Evolutionary conservation across 306 rosid species (phyloP).

Genomic region (Ammopiptanthus mongolicus): DNA sequence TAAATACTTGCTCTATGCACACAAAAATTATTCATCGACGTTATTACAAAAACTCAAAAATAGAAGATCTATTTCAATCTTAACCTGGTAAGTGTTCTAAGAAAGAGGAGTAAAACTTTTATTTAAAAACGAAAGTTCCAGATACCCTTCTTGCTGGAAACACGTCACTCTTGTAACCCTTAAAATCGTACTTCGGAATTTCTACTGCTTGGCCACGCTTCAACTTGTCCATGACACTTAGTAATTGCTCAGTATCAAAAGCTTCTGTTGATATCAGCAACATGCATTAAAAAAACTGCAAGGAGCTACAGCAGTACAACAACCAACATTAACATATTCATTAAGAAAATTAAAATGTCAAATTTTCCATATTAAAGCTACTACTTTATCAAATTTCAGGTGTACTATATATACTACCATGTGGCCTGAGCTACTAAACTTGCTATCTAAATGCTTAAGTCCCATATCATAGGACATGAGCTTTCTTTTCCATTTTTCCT

Average conservation of each 20-base stretch:
- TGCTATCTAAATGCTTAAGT: background rate
- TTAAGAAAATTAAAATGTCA: background rate
- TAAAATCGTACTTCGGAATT: conserved; percentile 93
- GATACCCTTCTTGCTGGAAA: conserved; percentile 90
- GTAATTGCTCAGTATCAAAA: conserved; percentile 74
- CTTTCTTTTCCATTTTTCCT: background rate
- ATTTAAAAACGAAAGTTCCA: background rate
- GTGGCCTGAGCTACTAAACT: background rate
- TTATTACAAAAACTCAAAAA: conserved; percentile 1
- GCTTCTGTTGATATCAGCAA: conserved; percentile 63
- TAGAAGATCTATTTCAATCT: conserved; percentile 4
- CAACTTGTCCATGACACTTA: conserved; percentile 76
- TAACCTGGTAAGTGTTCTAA: background rate
- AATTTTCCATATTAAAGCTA: background rate
- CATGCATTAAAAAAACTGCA: conserved; percentile 22
- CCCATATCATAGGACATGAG: background rate
- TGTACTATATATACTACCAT: background rate
- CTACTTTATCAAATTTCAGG: background rate
- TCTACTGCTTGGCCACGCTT: conserved; percentile 87
- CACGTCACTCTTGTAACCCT: conserved; percentile 76
- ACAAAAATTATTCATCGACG: background rate
- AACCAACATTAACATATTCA: conserved; percentile 15
- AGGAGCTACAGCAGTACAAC: background rate
- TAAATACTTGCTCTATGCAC: conserved; percentile 5
- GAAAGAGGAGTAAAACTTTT: background rate